These are phyloP conservation scores for Cercospora citrullina DNA, from an alignment of 2,329 filamentous ascomycete genomes.

Conservation along the genomic window DNA sequence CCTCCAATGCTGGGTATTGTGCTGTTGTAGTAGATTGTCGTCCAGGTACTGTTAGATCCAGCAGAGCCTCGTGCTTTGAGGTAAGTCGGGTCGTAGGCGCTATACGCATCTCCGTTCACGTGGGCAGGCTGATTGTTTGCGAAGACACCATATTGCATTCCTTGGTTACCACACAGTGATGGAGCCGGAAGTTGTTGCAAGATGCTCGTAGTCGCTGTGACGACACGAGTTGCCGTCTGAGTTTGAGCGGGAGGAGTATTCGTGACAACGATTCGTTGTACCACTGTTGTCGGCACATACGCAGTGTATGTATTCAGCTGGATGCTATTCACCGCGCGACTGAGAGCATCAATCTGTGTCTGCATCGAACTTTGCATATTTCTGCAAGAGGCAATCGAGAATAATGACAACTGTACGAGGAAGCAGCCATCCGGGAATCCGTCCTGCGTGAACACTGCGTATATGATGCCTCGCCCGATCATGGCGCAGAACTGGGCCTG, in stretches of 20 bases:
- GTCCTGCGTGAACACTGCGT: slow-evolving; percentile 5
- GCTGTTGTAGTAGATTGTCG: slow-evolving; percentile 17
- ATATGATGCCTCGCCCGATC: slow-evolving; percentile 4
- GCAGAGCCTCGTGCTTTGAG: slow-evolving; percentile 9
- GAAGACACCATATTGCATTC: slow-evolving; percentile 18
- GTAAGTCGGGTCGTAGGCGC: slow-evolving; percentile 15
- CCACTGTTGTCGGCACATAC: not conserved
- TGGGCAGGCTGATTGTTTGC: slow-evolving; percentile 14
- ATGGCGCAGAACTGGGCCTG: slow-evolving; percentile 16
- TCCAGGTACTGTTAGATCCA: slow-evolving; percentile 13
- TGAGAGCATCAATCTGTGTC: not conserved
- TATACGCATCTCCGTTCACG: slow-evolving; percentile 8
- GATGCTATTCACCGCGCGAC: not conserved
- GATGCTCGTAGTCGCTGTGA: slow-evolving; percentile 8
- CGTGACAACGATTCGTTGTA: slow-evolving; percentile 3
- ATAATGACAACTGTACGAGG: slow-evolving; percentile 4
- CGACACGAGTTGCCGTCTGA: not conserved
- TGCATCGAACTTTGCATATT: not conserved
- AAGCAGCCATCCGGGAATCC: slow-evolving; percentile 5
- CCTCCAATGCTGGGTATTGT: slow-evolving; percentile 8
- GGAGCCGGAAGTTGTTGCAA: slow-evolving; percentile 11
- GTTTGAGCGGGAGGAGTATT: slow-evolving; percentile 2
- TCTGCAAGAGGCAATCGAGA: slow-evolving; percentile 6
- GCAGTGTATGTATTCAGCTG: slow-evolving; percentile 4
- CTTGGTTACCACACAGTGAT: slow-evolving; percentile 16